Percentiles rank a stretch among this genome's conserved stretches.
These are phyloP conservation scores for Candida nonsorbophila DNA, from an alignment of 805 yeast genomes.

Conservation along the genomic window DNA sequence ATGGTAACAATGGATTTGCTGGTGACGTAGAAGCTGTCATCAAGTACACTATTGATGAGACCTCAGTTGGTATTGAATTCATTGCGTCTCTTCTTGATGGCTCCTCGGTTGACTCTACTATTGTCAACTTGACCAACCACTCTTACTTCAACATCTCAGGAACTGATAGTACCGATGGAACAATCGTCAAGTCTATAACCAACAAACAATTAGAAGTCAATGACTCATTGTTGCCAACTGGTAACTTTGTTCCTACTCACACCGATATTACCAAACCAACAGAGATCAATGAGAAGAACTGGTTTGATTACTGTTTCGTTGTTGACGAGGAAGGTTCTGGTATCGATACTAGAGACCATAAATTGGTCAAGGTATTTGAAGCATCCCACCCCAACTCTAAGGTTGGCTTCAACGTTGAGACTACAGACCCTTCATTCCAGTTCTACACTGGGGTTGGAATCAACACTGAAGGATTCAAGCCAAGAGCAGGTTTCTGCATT, in stretches of 20 bases:
- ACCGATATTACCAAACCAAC: conserved; percentile 16
- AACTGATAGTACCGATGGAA: conserved; percentile 23
- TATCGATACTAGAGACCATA: conserved; percentile 44
- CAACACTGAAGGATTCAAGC: conserved; percentile 26
- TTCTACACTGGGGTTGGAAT: conserved; percentile 58
- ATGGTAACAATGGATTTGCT: conserved; percentile 55
- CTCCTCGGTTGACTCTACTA: conserved; percentile 36
- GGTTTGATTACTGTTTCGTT: conserved; percentile 46
- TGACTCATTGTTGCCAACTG: conserved; percentile 40
- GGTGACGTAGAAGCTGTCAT: conserved; percentile 47
- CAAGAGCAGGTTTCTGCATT: conserved; percentile 54
- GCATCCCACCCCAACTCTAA: conserved; percentile 42
- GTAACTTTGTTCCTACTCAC: conserved; percentile 25
- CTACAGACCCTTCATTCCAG: conserved; percentile 67
- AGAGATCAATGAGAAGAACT: conserved; percentile 14
- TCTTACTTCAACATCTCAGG: conserved; percentile 50
- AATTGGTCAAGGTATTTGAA: conserved; percentile 32
- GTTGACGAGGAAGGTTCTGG: conserved; percentile 25
- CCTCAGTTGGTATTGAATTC: conserved; percentile 45
- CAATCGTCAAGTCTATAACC: conserved; percentile 28
- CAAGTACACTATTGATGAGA: conserved; percentile 37
- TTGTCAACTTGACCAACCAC: conserved; percentile 58
- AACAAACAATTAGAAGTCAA: conserved; percentile 40
- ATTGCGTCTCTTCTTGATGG: conserved; percentile 27
- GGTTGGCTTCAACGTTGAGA: conserved; percentile 34